Percentiles rank a stretch among this genome's conserved stretches.
These are phyloP conservation scores for Mimosa pudica DNA, from an alignment of 306 rosid genomes.

Conservation along the genomic window DNA sequence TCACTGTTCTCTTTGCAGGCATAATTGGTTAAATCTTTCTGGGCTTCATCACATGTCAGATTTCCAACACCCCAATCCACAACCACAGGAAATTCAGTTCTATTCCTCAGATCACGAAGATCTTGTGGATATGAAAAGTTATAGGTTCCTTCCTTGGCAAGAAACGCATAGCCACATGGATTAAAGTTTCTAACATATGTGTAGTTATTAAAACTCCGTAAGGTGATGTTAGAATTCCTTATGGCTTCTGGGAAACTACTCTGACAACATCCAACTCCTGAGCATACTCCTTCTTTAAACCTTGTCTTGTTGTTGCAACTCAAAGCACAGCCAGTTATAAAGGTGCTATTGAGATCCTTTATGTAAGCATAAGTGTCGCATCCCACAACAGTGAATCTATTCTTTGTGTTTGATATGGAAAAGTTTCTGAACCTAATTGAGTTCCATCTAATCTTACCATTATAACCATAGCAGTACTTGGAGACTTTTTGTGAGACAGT, in stretches of 20 bases:
- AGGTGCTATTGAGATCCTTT: fast-evolving
- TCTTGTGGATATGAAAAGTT: not conserved
- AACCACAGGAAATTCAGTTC: not conserved
- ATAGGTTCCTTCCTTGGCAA: conserved; percentile 21
- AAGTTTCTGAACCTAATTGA: no score
- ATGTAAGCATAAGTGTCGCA: not conserved
- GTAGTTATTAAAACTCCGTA: fast-evolving
- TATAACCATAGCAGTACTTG: not conserved
- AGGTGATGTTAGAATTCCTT: not conserved
- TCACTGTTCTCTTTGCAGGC: not conserved
- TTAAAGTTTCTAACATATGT: fast-evolving
- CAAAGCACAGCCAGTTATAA: not conserved
- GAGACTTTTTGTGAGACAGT: fast-evolving
- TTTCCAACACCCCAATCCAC: not conserved
- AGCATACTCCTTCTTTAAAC: not conserved
- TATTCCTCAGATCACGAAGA: not conserved
- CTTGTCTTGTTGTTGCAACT: not conserved
- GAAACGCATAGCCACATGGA: conserved; percentile 47
- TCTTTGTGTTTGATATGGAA: not conserved
- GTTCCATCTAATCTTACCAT: no score
- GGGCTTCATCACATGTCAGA: not conserved
- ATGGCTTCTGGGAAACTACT: not conserved
- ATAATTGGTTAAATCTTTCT: not conserved
- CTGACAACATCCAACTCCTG: conserved; percentile 18
- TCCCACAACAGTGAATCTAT: not conserved